Percentiles rank a stretch among this genome's conserved stretches.
Conservation (phyloP, 2,329 filamentous ascomycete genomes). For the Pseudogymnoascus sp. region DNA sequence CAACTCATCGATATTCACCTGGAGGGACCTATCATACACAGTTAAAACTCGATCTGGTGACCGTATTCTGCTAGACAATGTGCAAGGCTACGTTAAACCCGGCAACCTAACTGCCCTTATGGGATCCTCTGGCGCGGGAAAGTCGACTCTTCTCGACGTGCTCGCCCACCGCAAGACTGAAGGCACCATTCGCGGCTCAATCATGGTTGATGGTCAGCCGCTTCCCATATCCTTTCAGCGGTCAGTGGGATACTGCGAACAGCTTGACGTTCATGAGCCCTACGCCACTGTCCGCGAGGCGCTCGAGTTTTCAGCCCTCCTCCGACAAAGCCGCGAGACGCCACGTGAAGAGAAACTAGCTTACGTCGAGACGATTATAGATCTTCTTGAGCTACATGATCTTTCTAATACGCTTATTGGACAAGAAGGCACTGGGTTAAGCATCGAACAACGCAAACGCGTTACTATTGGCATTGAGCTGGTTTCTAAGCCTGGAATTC, state of each 20-base stretch:
- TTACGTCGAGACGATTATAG: conserved; percentile 74
- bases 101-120: conserved; percentile 63
- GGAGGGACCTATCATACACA: conserved; percentile 63
- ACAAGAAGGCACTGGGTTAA: conserved; percentile 53
- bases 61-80: conserved; percentile 67
- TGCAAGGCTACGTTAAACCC: conserved; percentile 74
- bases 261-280: conserved; percentile 81
- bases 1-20: conserved; percentile 66
- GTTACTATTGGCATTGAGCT: conserved; percentile 55
- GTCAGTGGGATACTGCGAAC: conserved; percentile 69
- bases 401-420: conserved; percentile 62
- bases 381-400: conserved; percentile 59
- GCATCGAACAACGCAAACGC: conserved; percentile 56
- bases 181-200: conserved; percentile 81
- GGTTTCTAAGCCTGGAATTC: conserved; percentile 49
- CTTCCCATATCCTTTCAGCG: conserved; percentile 81
- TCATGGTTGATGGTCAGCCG: conserved; percentile 59
- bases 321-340: conserved; percentile 72
- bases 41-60: conserved; percentile 56
- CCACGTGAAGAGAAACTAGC: conserved; percentile 70
- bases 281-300: conserved; percentile 85
- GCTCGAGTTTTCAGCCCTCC: conserved; percentile 77
- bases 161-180: conserved; percentile 80
- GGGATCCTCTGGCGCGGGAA: conserved; percentile 66
- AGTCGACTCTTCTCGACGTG: conserved; percentile 80